Base-by-base conservation (phyloP, 2,329 filamentous ascomycete species). In the Didymosphaeria variabile region DNA sequence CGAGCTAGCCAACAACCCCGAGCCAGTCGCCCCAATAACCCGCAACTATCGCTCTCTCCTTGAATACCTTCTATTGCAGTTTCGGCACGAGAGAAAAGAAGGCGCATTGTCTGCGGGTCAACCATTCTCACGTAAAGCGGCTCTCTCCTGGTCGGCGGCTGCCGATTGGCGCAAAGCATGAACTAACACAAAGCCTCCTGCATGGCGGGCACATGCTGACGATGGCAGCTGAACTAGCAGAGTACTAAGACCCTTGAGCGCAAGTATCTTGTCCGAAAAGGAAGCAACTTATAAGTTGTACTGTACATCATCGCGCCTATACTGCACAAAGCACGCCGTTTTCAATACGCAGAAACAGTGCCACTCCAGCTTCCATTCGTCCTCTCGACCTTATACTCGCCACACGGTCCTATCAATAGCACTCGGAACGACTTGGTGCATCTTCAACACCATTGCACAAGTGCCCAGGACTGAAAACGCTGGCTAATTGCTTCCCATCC, bases 161-260 rank as follows among this genome's bases (percentile, higher is more conserved):
- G 44, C 40, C 55, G 60, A 73, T 72, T 71, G 71, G 66, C 40
- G 51, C 45, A 55, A 29, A 52, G 46, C 40, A 31, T 44, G 60
- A 61, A 62, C 58, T 55, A 55, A 36, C 58, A 60, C 40, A 60
- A 44, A 67, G 60, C 44, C 58, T 69, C 66, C 53, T 69, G 69
- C 68, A 72, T 65, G 63, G 56, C 58, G 31, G 53, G 60, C 61
- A 63, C 58, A 66, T 72, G 71, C 71, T 73, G 68, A 73, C 62
- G 59, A 47, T 55, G 63, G 59, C 64, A 72, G 68, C 68, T 69
- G 65, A 71, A 68, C 63, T 54, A 58, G 49, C 31, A 49, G 31
- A 21, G 61, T 58, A 49, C 52, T 55, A 52, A 60, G 26, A 44
- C 15, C 32, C 51, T 38, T 36, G 32, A 47, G 40, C 49, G 47